These are phyloP conservation scores for Hypoxylon fuscum DNA, from an alignment of 495 filamentous ascomycete genomes.

Conservation along the genomic window DNA sequence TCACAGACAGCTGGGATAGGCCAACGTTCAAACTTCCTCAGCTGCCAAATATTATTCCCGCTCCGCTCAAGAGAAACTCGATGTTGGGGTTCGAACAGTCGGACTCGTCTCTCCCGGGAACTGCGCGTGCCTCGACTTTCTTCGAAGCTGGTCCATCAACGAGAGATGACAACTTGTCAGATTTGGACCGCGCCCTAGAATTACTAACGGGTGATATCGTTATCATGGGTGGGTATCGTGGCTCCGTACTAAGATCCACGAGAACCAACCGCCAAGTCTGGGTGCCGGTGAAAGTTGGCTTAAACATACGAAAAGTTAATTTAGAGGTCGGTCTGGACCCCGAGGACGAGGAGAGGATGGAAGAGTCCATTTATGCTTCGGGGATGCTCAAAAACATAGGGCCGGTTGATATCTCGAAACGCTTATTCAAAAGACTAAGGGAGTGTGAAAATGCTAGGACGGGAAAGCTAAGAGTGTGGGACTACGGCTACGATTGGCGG, in stretches of 20 bases:
- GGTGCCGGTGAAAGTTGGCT: constrained; percentile 92
- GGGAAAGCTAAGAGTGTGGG: constrained; percentile 79
- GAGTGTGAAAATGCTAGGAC: constrained; percentile 74
- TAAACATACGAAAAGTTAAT: constrained; percentile 92
- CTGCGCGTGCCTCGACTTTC: constrained; percentile 13
- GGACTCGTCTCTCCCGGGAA: constrained; percentile 24
- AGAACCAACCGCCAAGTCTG: constrained; percentile 83
- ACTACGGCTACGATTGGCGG: constrained; percentile 97
- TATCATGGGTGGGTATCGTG: constrained; percentile 89
- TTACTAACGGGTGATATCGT: constrained; percentile 85
- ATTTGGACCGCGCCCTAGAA: constrained; percentile 71
- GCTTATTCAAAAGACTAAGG: constrained; percentile 79
- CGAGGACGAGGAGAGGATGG: constrained; percentile 88
- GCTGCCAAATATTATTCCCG: constrained; percentile 65
- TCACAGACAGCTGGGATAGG: constrained; percentile 84
- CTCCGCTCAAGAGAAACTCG: constrained; percentile 49
- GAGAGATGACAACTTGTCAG: constrained; percentile 44
- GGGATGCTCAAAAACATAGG: constrained; percentile 92
- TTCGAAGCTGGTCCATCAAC: constrained; percentile 11
- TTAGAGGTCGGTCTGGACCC: constrained; percentile 84
- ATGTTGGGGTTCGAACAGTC: constrained; percentile 36
- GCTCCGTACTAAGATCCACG: constrained; percentile 87
- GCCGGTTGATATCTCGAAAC: constrained; percentile 86
- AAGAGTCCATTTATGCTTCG: constrained; percentile 78
- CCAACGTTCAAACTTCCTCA: constrained; percentile 74